Percentiles rank a stretch among this genome's conserved stretches.
Evolutionary conservation across 176 grass and related monocot species (phyloP).

Genomic region (Oryza meyeriana): DNA sequence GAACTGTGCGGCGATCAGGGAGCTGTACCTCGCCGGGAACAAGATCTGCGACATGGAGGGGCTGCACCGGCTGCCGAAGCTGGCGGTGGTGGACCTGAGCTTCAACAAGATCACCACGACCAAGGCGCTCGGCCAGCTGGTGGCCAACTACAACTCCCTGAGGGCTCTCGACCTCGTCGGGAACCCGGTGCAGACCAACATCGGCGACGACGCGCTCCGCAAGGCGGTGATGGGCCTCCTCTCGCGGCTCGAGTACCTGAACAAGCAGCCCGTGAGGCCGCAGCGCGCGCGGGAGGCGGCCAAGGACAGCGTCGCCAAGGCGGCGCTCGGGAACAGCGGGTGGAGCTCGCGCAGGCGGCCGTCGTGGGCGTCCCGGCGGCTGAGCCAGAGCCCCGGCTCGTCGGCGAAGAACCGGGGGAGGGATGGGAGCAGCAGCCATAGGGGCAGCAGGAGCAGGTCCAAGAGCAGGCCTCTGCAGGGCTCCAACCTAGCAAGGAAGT

Average conservation of each 20-base stretch:
- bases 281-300: conserved; percentile 58
- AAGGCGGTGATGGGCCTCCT: conserved; percentile 60
- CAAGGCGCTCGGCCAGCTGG: conserved; percentile 79
- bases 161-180: conserved; percentile 69
- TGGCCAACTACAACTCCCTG: conserved; percentile 90
- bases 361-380: conserved; percentile 31
- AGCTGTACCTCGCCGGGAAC: conserved; percentile 91
- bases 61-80: conserved; percentile 81
- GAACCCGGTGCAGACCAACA: conserved; percentile 75
- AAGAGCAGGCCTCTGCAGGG: not conserved
- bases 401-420: conserved; percentile 9
- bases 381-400: conserved; percentile 29
- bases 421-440: conserved; percentile 8
- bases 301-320: conserved; percentile 73
- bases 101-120: conserved; percentile 81
- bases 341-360: conserved; percentile 47
- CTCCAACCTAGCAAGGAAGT: not conserved
- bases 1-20: conserved; percentile 72
- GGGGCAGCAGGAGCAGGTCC: conserved; percentile 40
- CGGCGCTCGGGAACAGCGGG: conserved; percentile 57
- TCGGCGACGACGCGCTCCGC: conserved; percentile 76
- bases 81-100: conserved; percentile 76
- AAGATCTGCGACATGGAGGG: conserved; percentile 93
- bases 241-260: conserved; percentile 72
- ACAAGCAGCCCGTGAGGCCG: conserved; percentile 70